Base-by-base conservation (phyloP, 441 rosid genomes). In the Jatropha multifida region DNA sequence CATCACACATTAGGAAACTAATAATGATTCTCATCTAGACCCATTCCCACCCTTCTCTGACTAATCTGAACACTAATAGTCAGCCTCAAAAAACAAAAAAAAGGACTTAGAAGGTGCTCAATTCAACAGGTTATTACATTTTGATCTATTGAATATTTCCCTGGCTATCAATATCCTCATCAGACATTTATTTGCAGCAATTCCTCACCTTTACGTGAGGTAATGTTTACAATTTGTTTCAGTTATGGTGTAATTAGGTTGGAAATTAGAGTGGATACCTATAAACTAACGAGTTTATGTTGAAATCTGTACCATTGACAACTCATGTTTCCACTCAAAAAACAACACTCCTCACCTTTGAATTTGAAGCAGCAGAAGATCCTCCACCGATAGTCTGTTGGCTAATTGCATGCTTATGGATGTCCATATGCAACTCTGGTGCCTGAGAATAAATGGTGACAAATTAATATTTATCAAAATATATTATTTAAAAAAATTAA, bases 381-480 rank as follows among this genome's bases (percentile, higher is more conserved):
- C 83, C 92, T 69, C 83, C 87, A 2, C 60, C 78, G 77, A 23
- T 74, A 86, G 49, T 77, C 66, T n/a, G 83, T 66, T 80, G 76
- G 83, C 77, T 82, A 79, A 62, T 80, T 54, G 82, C 92, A 27
- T 84, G 84, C 85, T 83, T 88, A 70, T 85, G 83, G 44, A 91
- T 85, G 82, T 88, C 91, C 79, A 44, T 56, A 75, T 91, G 97
- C 73, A 93, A 79, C 73, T 85, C 88, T 0, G 94, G 92, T 65
- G 94, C 98, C 97, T 90, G 73, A 20, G 20, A 68, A 18, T 65
- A 14, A 61, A 7, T 62, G 58, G 3, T 41, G 17, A 26, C 6
- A 62, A 6, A 23, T 46, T 41, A 61, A n/a, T 18, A 44, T 41
- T 46, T 71, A 52, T 71, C 7, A 32, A 58, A 49, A 71, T 49